Percentiles rank a stretch among this genome's conserved stretches.
phyloP scores from a whole-genome alignment of 2,329 filamentous ascomycete species.

The Xylariaceae sp. region DNA sequence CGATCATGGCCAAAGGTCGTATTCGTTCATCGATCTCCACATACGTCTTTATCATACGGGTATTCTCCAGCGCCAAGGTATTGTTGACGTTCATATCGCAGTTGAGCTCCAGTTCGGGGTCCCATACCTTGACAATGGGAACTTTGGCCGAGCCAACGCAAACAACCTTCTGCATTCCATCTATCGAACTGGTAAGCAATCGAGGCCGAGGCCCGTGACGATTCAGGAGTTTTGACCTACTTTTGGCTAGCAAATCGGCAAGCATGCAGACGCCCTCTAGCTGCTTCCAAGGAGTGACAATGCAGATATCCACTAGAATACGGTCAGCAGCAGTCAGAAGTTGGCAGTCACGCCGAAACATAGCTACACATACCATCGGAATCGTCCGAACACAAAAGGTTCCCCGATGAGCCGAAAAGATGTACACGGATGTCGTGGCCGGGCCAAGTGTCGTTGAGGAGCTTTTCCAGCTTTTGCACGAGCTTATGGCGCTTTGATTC shows the following conservation, averaged over 20 bases:
- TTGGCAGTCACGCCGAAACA: not conserved
- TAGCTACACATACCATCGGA: slow-evolving; percentile 72
- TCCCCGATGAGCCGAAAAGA: slow-evolving; percentile 97
- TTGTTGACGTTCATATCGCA: slow-evolving; percentile 99
- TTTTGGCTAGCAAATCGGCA: slow-evolving; percentile 75
- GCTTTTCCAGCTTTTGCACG: slow-evolving; percentile 78
- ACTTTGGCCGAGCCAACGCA: slow-evolving; percentile 95
- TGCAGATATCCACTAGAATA: slow-evolving; percentile 86
- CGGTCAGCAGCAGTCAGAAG: slow-evolving; percentile 30
- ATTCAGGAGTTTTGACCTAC: slow-evolving; percentile 50
- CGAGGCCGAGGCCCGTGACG: not conserved
- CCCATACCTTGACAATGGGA: slow-evolving; percentile 98
- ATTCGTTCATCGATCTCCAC: slow-evolving; percentile 89
- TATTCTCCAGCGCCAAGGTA: slow-evolving; percentile 89
- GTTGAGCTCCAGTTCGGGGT: slow-evolving; percentile 80
- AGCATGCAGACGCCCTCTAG: slow-evolving; percentile 87
- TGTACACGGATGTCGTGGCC: slow-evolving; percentile 84
- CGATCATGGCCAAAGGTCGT: slow-evolving; percentile 86
- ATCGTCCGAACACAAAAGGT: slow-evolving; percentile 87
- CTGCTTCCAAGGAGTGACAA: slow-evolving; percentile 83
- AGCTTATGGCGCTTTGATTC: slow-evolving; percentile 70
- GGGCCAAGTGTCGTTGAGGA: slow-evolving; percentile 89
- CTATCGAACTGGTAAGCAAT: slow-evolving; percentile 46
- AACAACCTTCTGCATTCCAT: slow-evolving; percentile 93
- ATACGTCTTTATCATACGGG: slow-evolving; percentile 95